phyloP scores from a whole-genome alignment of 202 grass and related monocot species.

The Setaria italica region DNA sequence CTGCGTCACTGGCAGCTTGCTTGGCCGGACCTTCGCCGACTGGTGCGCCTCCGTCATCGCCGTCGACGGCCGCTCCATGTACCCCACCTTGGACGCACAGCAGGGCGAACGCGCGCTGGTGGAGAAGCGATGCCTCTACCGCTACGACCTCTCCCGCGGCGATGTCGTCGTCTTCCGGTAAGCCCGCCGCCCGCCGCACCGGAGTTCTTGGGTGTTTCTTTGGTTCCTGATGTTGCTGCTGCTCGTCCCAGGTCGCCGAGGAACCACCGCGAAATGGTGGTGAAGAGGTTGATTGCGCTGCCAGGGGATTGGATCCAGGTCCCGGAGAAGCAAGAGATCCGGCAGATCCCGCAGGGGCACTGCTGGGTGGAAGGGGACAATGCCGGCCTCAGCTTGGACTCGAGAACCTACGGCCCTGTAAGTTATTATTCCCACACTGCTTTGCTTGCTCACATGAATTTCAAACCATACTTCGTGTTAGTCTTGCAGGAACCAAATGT shows the following conservation, averaged over 20 bases:
- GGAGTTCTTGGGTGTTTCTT: neutral
- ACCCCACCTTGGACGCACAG: constrained; percentile 55
- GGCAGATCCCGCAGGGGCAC: constrained; percentile 66
- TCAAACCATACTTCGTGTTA: neutral
- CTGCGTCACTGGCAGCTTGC: constrained; percentile 24
- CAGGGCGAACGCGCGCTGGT: constrained; percentile 39
- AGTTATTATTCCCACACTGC: constrained; percentile 15
- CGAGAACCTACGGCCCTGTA: constrained; percentile 73
- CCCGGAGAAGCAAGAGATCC: constrained; percentile 58
- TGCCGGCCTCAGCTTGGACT: constrained; percentile 62
- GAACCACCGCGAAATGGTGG: constrained; percentile 40
- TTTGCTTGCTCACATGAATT: neutral
- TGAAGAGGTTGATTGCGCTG: constrained; percentile 80
- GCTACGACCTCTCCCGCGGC: constrained; percentile 58
- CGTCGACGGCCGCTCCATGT: constrained; percentile 64
- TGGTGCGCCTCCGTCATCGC: constrained; percentile 45
- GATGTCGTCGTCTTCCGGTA: constrained; percentile 74
- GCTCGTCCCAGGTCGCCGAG: constrained; percentile 50
- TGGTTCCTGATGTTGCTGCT: neutral
- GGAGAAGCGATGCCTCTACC: constrained; percentile 52
- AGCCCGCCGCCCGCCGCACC: neutral
- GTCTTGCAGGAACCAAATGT: neutral
- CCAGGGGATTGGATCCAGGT: constrained; percentile 84
- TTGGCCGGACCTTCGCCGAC: constrained; percentile 61
- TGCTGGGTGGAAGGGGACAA: constrained; percentile 97